A percentile compares a stretch with the other conserved stretches of the same genome.
phyloP scores from a whole-genome alignment of 1,284 basidiomycete genomes.

The Leccinum subrobustum region DNA sequence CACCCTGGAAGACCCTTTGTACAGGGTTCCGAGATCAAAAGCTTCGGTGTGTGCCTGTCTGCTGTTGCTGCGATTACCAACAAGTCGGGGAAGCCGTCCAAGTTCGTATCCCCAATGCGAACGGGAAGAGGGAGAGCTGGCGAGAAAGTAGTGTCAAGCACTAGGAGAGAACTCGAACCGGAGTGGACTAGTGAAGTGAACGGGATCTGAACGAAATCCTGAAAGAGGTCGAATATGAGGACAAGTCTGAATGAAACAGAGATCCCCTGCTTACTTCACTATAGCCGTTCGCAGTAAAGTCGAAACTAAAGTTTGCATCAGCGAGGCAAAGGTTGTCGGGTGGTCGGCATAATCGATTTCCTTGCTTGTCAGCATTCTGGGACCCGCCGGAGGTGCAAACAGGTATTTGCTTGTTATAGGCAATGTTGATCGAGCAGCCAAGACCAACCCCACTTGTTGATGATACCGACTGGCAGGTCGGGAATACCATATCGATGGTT shows the following conservation, averaged over 20 bases:
- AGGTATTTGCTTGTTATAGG: conserved; percentile 89
- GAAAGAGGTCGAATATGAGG: not conserved
- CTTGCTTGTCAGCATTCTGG: conserved; percentile 44
- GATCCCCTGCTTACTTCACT: conserved; percentile 52
- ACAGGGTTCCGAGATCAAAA: conserved; percentile 79
- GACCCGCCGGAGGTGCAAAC: conserved; percentile 65
- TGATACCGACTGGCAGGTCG: conserved; percentile 77
- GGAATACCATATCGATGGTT: conserved; percentile 93
- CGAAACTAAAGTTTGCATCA: conserved; percentile 81
- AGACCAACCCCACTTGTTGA: conserved; percentile 65
- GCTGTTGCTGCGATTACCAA: conserved; percentile 61
- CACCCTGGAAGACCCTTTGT: conserved; percentile 55
- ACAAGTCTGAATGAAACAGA: not conserved
- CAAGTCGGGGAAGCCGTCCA: conserved; percentile 95
- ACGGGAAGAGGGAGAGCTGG: conserved; percentile 76
- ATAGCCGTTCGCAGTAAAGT: conserved; percentile 52
- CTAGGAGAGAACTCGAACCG: conserved; percentile 56
- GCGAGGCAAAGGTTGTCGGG: conserved; percentile 81
- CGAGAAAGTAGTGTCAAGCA: conserved; percentile 61
- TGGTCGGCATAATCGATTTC: conserved; percentile 65
- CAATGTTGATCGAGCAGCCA: conserved; percentile 86
- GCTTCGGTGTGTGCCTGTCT: conserved; percentile 53
- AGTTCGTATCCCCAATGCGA: conserved; percentile 86
- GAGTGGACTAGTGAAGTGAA: conserved; percentile 57
- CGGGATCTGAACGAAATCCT: conserved; percentile 72